Evolutionary conservation across 176 grass and related monocot genomes (phyloP).

Genomic region (Rhynchospora tenuis): DNA sequence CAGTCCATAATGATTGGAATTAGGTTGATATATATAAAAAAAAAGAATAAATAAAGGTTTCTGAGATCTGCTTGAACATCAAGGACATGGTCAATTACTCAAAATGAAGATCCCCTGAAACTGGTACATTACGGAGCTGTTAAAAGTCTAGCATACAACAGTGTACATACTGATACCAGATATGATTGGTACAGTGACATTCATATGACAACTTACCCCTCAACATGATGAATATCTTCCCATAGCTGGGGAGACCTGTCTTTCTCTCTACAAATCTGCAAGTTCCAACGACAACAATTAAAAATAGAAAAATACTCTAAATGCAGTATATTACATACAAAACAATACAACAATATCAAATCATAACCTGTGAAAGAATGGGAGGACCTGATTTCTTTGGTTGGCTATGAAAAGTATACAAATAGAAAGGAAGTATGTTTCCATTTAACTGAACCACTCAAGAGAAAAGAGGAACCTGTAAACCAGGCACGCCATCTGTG

Average conservation of each 20-base stretch:
- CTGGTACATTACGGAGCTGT: neutral
- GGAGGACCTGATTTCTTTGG: neutral
- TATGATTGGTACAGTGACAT: neutral
- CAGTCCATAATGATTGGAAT: neutral
- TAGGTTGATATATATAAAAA: no score
- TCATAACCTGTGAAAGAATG: neutral
- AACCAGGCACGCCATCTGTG: constrained; percentile 66
- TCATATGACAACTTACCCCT: constrained; percentile 41
- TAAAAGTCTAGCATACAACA: neutral
- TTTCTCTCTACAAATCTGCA: constrained; percentile 86
- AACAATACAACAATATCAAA: neutral
- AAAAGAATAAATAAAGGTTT: neutral
- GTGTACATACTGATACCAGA: neutral
- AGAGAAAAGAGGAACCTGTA: constrained; percentile 41
- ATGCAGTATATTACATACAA: neutral
- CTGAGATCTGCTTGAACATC: neutral
- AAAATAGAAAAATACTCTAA: neutral
- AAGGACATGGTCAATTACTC: neutral
- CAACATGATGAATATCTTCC: constrained; percentile 73
- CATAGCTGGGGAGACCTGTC: constrained; percentile 61
- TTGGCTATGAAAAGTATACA: neutral
- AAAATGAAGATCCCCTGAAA: neutral
- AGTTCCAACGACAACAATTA: neutral
- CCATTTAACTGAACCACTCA: neutral
- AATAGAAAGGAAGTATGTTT: neutral